Conservation (phyloP, 352 stramenopile species). For the Phytophthora lateralis region DNA sequence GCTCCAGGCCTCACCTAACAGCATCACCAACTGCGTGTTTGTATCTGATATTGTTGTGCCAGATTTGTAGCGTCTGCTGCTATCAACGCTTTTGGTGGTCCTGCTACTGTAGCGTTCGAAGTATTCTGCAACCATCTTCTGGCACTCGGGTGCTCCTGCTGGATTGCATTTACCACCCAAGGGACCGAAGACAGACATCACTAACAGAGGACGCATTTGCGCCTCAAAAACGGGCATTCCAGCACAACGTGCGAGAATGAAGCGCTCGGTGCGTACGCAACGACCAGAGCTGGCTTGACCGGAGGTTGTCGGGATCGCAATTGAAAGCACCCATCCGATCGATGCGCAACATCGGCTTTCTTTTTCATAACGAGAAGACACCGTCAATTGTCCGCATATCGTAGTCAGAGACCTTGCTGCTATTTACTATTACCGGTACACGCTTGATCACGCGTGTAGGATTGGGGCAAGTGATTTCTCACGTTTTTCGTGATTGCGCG, state of each 20-base stretch:
- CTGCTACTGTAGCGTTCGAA: conserved; percentile 4
- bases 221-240: not conserved
- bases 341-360: no score
- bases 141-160: conserved; percentile 3
- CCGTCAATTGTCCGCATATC: no score
- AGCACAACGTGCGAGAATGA: not conserved
- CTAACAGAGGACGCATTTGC: not conserved
- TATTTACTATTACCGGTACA: no score
- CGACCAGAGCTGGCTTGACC: not conserved
- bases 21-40: conserved; percentile 22
- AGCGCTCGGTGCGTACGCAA: not conserved
- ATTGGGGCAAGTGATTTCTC: no score
- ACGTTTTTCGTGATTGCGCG: no score
- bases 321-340: no score
- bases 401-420: no score
- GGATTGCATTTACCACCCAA: conserved; percentile 11
- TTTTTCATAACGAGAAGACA: no score
- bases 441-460: no score
- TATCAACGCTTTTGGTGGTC: not conserved
- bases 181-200: conserved; percentile 19
- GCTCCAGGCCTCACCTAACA: conserved; percentile 38
- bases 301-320: no score
- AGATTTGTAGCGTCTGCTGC: not conserved
- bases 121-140: conserved; percentile 5
- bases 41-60: not conserved